Evolutionary conservation across 2,329 filamentous ascomycete species (phyloP).

Genomic region (Fusarium humuli): DNA sequence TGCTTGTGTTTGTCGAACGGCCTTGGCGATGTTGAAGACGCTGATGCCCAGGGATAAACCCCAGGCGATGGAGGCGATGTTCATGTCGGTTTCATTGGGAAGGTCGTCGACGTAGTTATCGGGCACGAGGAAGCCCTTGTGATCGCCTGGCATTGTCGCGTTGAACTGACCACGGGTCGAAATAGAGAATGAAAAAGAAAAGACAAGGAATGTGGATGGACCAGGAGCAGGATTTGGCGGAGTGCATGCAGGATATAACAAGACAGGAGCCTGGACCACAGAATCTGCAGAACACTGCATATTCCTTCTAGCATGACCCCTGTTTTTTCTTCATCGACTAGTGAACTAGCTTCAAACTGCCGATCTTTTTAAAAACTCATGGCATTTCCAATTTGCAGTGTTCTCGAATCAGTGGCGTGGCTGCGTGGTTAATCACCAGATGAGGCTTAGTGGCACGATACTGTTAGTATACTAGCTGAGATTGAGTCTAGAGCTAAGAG

Average conservation of each 20-base stretch:
- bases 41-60: constrained; percentile 44
- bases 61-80: constrained; percentile 46
- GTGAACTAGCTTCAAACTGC: background rate
- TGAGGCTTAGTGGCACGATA: background rate
- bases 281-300: constrained; percentile 8
- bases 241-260: constrained; percentile 11
- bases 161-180: background rate
- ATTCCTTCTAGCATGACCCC: constrained; percentile 10
- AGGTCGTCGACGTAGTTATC: constrained; percentile 32
- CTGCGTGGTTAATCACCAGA: background rate
- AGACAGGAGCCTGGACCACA: background rate
- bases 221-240: background rate
- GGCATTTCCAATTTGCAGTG: background rate
- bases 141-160: constrained; percentile 32
- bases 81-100: constrained; percentile 43
- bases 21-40: constrained; percentile 44
- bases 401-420: background rate
- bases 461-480: background rate
- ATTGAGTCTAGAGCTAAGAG: background rate
- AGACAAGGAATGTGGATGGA: constrained; percentile 9
- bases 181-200: background rate
- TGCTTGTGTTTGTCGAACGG: constrained; percentile 30
- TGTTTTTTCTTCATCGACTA: background rate
- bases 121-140: constrained; percentile 39
- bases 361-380: constrained; percentile 6